Conservation (phyloP, 352 stramenopile genomes). For the Phytopythium mirpurense region DNA sequence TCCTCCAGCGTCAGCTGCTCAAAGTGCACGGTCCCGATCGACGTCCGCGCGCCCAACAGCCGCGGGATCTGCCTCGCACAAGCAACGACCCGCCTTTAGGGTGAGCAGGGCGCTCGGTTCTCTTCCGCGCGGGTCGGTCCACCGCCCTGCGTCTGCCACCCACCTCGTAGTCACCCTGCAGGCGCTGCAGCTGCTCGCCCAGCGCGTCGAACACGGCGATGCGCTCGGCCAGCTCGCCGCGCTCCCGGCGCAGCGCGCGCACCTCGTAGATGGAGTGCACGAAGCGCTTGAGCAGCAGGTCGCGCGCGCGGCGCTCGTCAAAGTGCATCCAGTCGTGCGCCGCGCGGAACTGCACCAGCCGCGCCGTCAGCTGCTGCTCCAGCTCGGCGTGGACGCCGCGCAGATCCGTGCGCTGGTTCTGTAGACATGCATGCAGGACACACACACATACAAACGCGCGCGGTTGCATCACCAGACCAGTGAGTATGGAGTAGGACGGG, state of each 20-base stretch:
- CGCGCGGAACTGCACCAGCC: conserved; percentile 28
- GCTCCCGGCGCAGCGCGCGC: conserved; percentile 37
- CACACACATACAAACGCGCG: too few relatives aligned
- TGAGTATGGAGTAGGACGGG: too few relatives aligned
- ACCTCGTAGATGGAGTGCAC: conserved; percentile 75
- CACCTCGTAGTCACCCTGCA: conserved; percentile 53
- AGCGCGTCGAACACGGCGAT: conserved; percentile 58
- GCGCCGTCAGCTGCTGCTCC: conserved; percentile 33
- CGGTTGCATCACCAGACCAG: too few relatives aligned
- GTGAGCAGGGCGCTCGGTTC: not conserved
- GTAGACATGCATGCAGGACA: not conserved
- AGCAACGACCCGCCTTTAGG: not conserved
- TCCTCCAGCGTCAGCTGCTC: conserved; percentile 37
- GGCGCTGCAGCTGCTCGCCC: conserved; percentile 62
- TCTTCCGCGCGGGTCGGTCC: too few relatives aligned
- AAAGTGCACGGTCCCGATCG: conserved; percentile 63
- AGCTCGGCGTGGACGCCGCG: conserved; percentile 53
- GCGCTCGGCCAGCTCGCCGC: conserved; percentile 38
- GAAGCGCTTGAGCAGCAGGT: conserved; percentile 61
- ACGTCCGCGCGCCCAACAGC: conserved; percentile 25
- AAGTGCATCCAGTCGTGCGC: conserved; percentile 45
- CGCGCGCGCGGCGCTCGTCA: conserved; percentile 38
- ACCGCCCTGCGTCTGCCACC: too few relatives aligned
- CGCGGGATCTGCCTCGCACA: conserved; percentile 22
- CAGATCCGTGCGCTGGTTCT: conserved; percentile 47